Conservation (phyloP, 805 yeast species). For the Maudiozyma turicensis region DNA sequence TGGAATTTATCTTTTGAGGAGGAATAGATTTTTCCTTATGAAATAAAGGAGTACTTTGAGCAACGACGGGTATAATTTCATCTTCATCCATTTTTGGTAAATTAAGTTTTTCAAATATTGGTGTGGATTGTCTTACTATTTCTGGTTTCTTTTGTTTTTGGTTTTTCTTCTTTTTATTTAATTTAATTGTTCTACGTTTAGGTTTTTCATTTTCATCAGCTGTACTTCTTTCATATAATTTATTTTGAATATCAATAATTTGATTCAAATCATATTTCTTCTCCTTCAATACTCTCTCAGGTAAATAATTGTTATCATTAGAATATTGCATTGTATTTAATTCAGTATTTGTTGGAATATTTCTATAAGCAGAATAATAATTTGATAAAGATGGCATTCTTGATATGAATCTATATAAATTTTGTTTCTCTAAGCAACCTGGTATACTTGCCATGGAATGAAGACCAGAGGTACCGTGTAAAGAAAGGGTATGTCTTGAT, state of each 20-base stretch:
- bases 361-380: constrained; percentile 10
- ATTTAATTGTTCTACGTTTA: constrained; percentile 25
- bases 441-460: constrained; percentile 32
- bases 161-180: constrained; percentile 5
- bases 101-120: constrained; percentile 2
- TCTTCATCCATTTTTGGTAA: neutral
- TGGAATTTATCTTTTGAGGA: neutral
- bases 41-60: no score
- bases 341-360: neutral
- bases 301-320: constrained; percentile 14
- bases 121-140: neutral
- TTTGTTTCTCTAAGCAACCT: constrained; percentile 29
- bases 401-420: constrained; percentile 25
- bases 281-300: constrained; percentile 17
- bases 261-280: constrained; percentile 18
- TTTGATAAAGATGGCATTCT: constrained; percentile 26
- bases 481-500: constrained; percentile 72
- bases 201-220: constrained; percentile 18
- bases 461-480: constrained; percentile 42
- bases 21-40: no score
- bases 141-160: neutral
- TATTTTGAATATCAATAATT: constrained; percentile 26
- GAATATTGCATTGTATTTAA: neutral
- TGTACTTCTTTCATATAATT: constrained; percentile 24
- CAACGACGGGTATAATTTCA: neutral